phyloP scores from a whole-genome alignment of 2,329 filamentous ascomycete species.

The Pseudocercospora vitis region DNA sequence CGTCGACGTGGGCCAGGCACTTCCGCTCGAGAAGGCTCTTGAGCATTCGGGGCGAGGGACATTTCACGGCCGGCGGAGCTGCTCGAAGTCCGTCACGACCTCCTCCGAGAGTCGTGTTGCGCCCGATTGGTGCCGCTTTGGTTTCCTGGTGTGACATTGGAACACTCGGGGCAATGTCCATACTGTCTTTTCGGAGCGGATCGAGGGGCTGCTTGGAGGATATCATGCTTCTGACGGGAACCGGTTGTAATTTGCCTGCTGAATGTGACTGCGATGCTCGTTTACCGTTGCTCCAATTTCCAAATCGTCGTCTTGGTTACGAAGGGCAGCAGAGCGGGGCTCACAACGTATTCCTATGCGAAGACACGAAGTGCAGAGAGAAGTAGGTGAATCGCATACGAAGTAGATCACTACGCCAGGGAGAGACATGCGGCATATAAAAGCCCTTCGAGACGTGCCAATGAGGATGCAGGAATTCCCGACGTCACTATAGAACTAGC shows the following conservation, averaged over 20 bases:
- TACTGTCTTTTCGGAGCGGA: constrained; percentile 16
- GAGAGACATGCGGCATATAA: constrained; percentile 4
- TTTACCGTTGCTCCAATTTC: too few relatives aligned
- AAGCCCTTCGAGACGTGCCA: not conserved
- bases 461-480: not conserved
- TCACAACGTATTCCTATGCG: too few relatives aligned
- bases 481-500: not conserved
- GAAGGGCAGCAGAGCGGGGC: too few relatives aligned
- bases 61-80: not conserved
- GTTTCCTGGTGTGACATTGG: not conserved
- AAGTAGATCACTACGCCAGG: too few relatives aligned
- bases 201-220: constrained; percentile 12
- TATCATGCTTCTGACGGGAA: constrained; percentile 2
- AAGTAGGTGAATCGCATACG: too few relatives aligned
- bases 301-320: too few relatives aligned
- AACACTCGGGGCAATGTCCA: constrained; percentile 4
- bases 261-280: too few relatives aligned
- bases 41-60: constrained; percentile 9
- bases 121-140: not conserved
- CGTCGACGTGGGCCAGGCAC: constrained; percentile 13
- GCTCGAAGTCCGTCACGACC: constrained; percentile 15
- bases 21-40: constrained; percentile 13
- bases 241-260: not conserved
- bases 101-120: constrained; percentile 1
- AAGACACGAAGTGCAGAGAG: not conserved